Percentiles rank a stretch among this genome's conserved stretches.
phyloP scores from a whole-genome alignment of 345 rosid genomes.

The Hevea brasiliensis region DNA sequence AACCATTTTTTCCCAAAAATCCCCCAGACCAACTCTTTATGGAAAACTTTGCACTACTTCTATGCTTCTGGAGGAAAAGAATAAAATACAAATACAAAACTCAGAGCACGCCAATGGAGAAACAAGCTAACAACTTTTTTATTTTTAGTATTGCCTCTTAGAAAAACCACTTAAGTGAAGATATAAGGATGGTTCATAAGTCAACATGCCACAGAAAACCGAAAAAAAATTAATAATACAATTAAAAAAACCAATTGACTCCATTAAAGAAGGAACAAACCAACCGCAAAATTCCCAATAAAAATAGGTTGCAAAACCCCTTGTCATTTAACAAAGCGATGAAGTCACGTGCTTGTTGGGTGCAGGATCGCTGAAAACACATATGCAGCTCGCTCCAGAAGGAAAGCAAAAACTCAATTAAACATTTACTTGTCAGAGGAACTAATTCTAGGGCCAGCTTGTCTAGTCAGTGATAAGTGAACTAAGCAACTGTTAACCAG shows the following conservation, averaged over 20 bases:
- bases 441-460: not conserved
- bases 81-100: slow-evolving; percentile 12
- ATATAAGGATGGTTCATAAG: slow-evolving; percentile 3
- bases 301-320: not conserved
- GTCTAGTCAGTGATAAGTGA: not conserved
- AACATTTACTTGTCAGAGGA: not conserved
- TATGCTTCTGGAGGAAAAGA: slow-evolving; percentile 48
- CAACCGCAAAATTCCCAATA: not conserved
- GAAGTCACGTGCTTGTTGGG: not conserved
- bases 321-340: not conserved
- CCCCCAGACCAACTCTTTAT: slow-evolving; percentile 51
- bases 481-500: not conserved
- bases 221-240: not conserved
- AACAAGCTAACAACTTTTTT: no score
- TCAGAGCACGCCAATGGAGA: not conserved
- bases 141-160: not conserved
- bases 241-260: not conserved
- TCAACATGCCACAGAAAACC: no score
- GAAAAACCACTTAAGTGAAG: slow-evolving; percentile 2
- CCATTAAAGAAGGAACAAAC: not conserved
- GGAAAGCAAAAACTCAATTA: not conserved
- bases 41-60: slow-evolving; percentile 50
- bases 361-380: not conserved
- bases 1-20: slow-evolving; percentile 43
- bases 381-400: slow-evolving; percentile 2